Evolutionary conservation across 768 basidiomycete genomes (phyloP).

Genomic region (Macrocybe gigantea): DNA sequence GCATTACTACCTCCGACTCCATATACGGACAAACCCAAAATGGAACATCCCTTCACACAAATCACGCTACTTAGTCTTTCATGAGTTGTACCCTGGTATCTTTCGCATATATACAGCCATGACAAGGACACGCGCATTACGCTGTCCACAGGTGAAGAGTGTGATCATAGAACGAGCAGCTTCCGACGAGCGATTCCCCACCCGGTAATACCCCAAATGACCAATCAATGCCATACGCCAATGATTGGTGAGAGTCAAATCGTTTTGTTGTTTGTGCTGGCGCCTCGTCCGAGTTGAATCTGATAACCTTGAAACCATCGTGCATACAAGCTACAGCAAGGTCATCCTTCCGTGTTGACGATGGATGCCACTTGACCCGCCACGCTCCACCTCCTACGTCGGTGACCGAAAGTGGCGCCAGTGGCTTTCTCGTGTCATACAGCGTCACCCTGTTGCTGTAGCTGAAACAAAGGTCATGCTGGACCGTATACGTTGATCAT

Average conservation of each 20-base stretch:
- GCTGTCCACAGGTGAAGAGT: slow-evolving; percentile 73
- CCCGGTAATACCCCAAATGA: slow-evolving; percentile 34
- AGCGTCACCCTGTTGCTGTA: slow-evolving; percentile 79
- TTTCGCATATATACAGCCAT: no score
- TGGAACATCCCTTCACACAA: no score
- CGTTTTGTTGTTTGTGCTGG: slow-evolving; percentile 40
- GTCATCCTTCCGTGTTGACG: slow-evolving; percentile 54
- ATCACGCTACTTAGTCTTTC: no score
- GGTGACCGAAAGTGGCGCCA: slow-evolving; percentile 47
- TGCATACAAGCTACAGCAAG: slow-evolving; percentile 97
- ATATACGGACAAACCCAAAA: no score
- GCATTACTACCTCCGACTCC: no score
- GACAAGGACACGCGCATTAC: slow-evolving; percentile 24
- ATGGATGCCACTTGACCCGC: slow-evolving; percentile 96
- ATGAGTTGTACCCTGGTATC: no score
- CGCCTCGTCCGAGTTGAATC: slow-evolving; percentile 26
- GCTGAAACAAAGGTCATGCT: slow-evolving; percentile 31
- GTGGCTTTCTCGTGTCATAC: slow-evolving; percentile 74
- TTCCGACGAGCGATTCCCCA: slow-evolving; percentile 59
- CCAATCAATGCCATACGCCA: slow-evolving; percentile 96
- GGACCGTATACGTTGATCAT: not conserved
- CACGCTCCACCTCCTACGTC: slow-evolving; percentile 90
- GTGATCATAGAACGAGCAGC: slow-evolving; percentile 96
- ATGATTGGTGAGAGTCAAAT: slow-evolving; percentile 72
- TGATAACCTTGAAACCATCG: slow-evolving; percentile 86